These are phyloP conservation scores for Xylariaceae sp. DNA, from an alignment of 2,329 filamentous ascomycete genomes.

Conservation along the genomic window DNA sequence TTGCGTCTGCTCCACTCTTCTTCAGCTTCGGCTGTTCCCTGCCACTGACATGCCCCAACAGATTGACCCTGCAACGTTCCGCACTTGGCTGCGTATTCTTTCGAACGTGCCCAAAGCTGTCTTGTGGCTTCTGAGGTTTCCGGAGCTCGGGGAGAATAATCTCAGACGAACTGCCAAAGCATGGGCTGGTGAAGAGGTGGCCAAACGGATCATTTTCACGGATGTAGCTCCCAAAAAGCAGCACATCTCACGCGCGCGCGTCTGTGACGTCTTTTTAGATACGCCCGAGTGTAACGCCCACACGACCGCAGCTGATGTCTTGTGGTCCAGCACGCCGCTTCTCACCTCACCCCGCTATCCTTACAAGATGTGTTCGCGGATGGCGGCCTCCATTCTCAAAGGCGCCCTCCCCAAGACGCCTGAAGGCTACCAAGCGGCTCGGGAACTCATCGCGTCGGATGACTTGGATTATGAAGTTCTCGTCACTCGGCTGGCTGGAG, in stretches of 20 bases:
- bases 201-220: conserved; percentile 85
- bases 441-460: conserved; percentile 72
- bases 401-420: conserved; percentile 76
- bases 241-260: conserved; percentile 86
- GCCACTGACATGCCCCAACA: conserved; percentile 36
- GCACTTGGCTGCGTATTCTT: conserved; percentile 91
- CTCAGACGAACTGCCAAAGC: conserved; percentile 73
- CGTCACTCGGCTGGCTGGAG: conserved; percentile 65
- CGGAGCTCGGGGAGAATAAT: conserved; percentile 86
- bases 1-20: not conserved
- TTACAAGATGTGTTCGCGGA: conserved; percentile 99
- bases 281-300: conserved; percentile 98
- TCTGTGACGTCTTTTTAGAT: conserved; percentile 94
- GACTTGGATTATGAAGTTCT: conserved; percentile 84
- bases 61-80: conserved; percentile 97
- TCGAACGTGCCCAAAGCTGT: conserved; percentile 81
- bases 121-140: conserved; percentile 95
- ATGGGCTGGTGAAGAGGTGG: conserved; percentile 85
- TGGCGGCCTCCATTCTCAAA: conserved; percentile 91
- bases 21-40: not conserved
- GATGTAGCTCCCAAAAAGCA: conserved; percentile 94
- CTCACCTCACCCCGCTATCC: conserved; percentile 86
- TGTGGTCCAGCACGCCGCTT: conserved; percentile 94
- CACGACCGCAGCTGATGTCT: conserved; percentile 91
- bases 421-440: conserved; percentile 65